These are phyloP conservation scores for Neoboletus magnificus DNA, from an alignment of 768 basidiomycete genomes.

Conservation along the genomic window DNA sequence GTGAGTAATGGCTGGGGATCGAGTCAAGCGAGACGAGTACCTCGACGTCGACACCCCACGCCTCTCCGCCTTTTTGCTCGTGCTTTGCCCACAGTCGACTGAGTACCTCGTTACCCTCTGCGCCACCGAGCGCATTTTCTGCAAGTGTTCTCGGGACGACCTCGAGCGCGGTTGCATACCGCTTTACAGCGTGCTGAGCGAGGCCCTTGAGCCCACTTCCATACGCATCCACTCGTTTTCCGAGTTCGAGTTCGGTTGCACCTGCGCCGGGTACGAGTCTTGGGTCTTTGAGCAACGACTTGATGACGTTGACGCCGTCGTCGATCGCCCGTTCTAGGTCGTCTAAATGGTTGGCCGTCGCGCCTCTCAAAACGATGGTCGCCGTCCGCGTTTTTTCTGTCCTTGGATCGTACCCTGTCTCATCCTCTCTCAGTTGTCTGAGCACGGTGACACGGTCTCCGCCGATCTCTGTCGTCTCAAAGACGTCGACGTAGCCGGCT, in stretches of 20 bases:
- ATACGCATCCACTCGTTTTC: conserved; percentile 76
- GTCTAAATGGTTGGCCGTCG: conserved; percentile 90
- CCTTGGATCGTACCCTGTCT: conserved; percentile 54
- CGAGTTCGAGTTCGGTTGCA: conserved; percentile 91
- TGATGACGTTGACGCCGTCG: conserved; percentile 96
- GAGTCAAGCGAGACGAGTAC: conserved; percentile 36
- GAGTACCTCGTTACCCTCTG: conserved; percentile 90
- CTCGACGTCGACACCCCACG: conserved; percentile 89
- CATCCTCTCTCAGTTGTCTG: conserved; percentile 70
- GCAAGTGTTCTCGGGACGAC: conserved; percentile 90
- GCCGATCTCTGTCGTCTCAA: conserved; percentile 95
- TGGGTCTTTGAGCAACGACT: conserved; percentile 85
- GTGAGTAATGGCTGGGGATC: background rate
- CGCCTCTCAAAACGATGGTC: conserved; percentile 93
- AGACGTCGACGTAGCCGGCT: conserved; percentile 88
- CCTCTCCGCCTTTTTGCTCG: conserved; percentile 66
- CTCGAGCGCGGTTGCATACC: conserved; percentile 86
- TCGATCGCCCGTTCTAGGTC: conserved; percentile 96
- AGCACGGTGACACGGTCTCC: conserved; percentile 98
- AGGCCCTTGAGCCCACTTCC: conserved; percentile 88
- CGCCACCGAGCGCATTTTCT: conserved; percentile 91
- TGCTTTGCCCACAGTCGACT: conserved; percentile 90
- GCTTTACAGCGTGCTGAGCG: conserved; percentile 88
- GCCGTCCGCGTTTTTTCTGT: conserved; percentile 83
- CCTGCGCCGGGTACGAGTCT: conserved; percentile 93